phyloP scores from a whole-genome alignment of 2,329 filamentous ascomycete species.

The Cytospora paraplurivora region DNA sequence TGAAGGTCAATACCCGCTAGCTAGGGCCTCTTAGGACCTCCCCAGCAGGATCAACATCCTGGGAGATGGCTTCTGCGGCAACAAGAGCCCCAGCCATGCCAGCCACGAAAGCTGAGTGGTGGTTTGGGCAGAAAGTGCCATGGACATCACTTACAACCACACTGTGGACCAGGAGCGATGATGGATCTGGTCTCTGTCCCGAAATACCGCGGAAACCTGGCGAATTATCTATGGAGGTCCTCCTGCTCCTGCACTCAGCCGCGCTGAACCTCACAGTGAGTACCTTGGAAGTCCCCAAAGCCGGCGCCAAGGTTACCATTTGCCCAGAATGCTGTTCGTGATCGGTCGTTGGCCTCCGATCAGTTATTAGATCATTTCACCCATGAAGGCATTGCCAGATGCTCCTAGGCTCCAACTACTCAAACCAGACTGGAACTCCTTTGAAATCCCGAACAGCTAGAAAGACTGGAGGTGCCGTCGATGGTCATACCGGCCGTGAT shows the following conservation, averaged over 20 bases:
- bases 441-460: background rate
- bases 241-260: conserved; percentile 13
- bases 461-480: conserved; percentile 3
- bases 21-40: too few relatives aligned
- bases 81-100: conserved; percentile 11
- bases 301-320: background rate
- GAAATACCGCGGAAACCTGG: background rate
- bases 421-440: background rate
- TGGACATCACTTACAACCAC: background rate
- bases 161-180: conserved; percentile 7
- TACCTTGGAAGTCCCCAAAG: background rate
- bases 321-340: conserved; percentile 5
- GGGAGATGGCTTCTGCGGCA: conserved; percentile 10
- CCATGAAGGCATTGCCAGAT: background rate
- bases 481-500: conserved; percentile 26
- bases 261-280: conserved; percentile 15
- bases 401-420: too few relatives aligned
- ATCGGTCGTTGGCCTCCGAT: conserved; percentile 10
- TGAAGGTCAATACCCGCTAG: too few relatives aligned
- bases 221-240: background rate
- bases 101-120: conserved; percentile 12
- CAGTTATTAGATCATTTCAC: background rate
- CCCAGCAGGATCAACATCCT: conserved; percentile 10
- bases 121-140: conserved; percentile 2
- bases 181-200: conserved; percentile 8